phyloP scores from a whole-genome alignment of 2,329 filamentous ascomycete genomes.

The Neoscytalidium dimidiatum region DNA sequence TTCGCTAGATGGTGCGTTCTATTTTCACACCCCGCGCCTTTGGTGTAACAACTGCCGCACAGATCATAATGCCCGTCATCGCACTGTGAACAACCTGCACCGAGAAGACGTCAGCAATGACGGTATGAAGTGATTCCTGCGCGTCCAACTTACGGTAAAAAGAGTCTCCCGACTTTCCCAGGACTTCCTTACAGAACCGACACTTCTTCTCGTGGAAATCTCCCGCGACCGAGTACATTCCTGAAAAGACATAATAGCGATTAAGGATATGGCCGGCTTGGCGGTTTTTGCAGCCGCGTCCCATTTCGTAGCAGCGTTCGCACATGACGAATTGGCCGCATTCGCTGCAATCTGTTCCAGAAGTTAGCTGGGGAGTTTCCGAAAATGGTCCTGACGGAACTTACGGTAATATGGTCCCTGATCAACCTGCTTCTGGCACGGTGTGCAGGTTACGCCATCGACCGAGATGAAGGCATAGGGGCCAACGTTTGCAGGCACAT shows the following conservation, averaged over 20 bases:
- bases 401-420: slow-evolving; percentile 4
- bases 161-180: background rate
- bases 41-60: background rate
- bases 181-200: background rate
- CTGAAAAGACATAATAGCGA: background rate
- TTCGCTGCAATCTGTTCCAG: background rate
- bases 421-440: background rate
- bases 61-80: background rate
- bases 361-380: background rate
- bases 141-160: slow-evolving; percentile 3
- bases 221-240: background rate
- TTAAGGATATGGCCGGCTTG: background rate
- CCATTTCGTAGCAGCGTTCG: slow-evolving; percentile 6
- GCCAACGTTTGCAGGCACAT: background rate
- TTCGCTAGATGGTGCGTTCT: background rate
- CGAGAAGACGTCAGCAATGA: background rate
- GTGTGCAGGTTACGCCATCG: background rate
- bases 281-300: background rate
- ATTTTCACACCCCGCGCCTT: background rate
- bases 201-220: background rate
- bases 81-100: background rate
- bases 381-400: rapidly evolving
- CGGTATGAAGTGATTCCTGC: too few relatives aligned
- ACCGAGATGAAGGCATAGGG: background rate
- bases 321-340: background rate